These are phyloP conservation scores for Silene coronaria DNA, from an alignment of 179 eudicot species.

Conservation along the genomic window DNA sequence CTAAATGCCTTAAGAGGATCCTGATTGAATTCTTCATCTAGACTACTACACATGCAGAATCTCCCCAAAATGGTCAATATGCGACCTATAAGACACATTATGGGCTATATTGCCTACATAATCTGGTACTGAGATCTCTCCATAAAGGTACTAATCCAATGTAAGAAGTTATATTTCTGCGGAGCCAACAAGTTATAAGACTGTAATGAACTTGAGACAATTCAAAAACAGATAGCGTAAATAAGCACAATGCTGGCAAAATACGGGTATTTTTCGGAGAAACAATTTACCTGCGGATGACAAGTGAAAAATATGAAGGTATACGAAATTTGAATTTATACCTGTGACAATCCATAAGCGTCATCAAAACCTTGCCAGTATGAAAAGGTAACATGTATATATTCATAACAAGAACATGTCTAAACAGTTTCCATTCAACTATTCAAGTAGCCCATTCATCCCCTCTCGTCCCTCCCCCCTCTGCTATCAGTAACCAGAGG, in stretches of 20 bases:
- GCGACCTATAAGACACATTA: too few relatives aligned
- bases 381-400: not conserved
- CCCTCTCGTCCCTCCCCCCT: not conserved
- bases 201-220: not conserved
- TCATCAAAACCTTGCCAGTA: conserved; percentile 2
- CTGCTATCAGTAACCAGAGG: not conserved
- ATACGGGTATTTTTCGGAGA: not conserved
- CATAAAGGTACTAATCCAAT: not conserved
- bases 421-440: conserved; percentile 5
- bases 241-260: conserved; percentile 1
- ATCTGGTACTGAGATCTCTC: too few relatives aligned
- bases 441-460: not conserved
- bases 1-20: too few relatives aligned
- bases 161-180: not conserved
- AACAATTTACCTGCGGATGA: conserved; percentile 67
- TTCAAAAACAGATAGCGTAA: not conserved
- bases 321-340: conserved; percentile 88
- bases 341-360: conserved; percentile 41
- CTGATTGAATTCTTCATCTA: too few relatives aligned
- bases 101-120: too few relatives aligned
- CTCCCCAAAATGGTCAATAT: too few relatives aligned
- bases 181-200: not conserved
- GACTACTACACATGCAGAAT: too few relatives aligned
- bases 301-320: conserved; percentile 91
- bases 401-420: not conserved